These are phyloP conservation scores for Eucalyptus regnans DNA, from an alignment of 345 rosid species.

Conservation along the genomic window DNA sequence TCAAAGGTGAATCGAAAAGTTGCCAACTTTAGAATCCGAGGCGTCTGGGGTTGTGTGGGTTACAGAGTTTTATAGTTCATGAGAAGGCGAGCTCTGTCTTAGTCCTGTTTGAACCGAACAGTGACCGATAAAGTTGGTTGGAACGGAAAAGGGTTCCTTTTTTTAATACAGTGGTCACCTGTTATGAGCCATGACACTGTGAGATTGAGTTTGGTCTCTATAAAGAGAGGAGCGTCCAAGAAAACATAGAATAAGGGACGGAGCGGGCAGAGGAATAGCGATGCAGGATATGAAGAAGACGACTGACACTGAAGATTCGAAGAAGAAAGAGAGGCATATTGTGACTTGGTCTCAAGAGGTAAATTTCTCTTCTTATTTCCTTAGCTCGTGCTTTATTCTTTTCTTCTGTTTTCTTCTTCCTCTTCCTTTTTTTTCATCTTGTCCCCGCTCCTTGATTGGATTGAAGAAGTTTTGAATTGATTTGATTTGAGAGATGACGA, in stretches of 20 bases:
- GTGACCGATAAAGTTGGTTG: background rate
- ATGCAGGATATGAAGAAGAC: slow-evolving; percentile 1
- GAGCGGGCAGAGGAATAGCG: background rate
- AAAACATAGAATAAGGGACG: background rate
- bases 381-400: background rate
- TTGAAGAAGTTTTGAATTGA: background rate
- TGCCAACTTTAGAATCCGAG: slow-evolving; percentile 39
- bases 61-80: background rate
- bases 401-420: background rate
- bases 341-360: slow-evolving; percentile 60
- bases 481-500: slow-evolving; percentile 1
- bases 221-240: background rate
- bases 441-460: background rate
- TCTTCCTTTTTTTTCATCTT: background rate
- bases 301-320: background rate
- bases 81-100: background rate
- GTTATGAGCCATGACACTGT: background rate
- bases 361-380: background rate
- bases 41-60: slow-evolving; percentile 1
- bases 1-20: slow-evolving; percentile 2
- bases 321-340: slow-evolving; percentile 12
- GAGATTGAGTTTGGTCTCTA: background rate
- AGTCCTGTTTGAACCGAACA: background rate
- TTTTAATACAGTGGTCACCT: background rate
- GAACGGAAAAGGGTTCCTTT: background rate